A percentile compares a stretch with the other conserved stretches of the same genome.
These are phyloP conservation scores for Immersiporthe knoxdaviesiana DNA, from an alignment of 2,329 filamentous ascomycete genomes.

Conservation along the genomic window DNA sequence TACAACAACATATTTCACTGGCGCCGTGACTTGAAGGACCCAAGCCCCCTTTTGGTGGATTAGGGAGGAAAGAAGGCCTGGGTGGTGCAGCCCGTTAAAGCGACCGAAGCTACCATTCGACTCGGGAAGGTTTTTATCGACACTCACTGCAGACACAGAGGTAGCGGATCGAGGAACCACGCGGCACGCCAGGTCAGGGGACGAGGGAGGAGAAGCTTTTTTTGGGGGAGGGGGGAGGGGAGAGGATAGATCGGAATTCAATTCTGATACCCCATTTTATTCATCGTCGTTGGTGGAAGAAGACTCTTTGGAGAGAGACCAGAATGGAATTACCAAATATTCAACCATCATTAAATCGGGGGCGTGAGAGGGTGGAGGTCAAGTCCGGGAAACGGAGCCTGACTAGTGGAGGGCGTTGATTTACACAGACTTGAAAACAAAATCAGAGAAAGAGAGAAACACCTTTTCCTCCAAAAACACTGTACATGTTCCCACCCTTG, in stretches of 20 bases:
- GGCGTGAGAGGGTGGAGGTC: neutral
- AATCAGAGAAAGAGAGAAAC: neutral
- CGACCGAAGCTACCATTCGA: neutral
- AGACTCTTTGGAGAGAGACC: conserved; percentile 7
- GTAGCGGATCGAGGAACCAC: neutral
- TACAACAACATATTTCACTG: conserved; percentile 17
- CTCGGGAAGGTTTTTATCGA: neutral
- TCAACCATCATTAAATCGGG: neutral
- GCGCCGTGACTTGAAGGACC: neutral
- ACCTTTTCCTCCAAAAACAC: neutral
- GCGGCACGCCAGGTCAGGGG: neutral
- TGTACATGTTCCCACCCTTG: neutral
- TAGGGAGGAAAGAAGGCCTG: neutral
- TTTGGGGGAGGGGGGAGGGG: neutral
- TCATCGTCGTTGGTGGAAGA: neutral
- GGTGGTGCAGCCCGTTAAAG: neutral
- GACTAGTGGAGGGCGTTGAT: neutral
- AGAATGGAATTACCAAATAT: conserved; percentile 15
- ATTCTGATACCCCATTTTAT: conserved; percentile 27
- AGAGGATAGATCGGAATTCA: conserved; percentile 5
- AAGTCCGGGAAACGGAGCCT: neutral
- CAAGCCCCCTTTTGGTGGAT: neutral
- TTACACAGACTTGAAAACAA: conserved; percentile 7
- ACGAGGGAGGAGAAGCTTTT: too few relatives aligned
- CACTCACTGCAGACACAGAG: conserved; percentile 2